Conservation (phyloP, 2,329 filamentous ascomycete genomes). For the Apiospora phragmitis region DNA sequence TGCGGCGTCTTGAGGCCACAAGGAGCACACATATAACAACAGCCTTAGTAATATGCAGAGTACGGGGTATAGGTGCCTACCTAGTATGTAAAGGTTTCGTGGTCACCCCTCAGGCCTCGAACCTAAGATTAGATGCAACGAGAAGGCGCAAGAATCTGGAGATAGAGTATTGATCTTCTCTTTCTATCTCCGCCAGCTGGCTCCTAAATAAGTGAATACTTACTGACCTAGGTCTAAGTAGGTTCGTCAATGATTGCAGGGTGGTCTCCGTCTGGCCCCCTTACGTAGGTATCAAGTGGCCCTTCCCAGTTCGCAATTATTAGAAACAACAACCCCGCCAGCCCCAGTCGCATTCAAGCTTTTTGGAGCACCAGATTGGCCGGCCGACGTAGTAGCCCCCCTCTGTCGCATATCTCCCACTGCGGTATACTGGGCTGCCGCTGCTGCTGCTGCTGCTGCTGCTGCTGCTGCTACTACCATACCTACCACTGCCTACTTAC, state of each 20-base stretch:
- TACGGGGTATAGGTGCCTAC: too few relatives aligned
- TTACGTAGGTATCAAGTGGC: not conserved
- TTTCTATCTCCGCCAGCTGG: not conserved
- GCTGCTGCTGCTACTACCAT: not conserved
- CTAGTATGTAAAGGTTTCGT: too few relatives aligned
- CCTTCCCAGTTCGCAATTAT: not conserved
- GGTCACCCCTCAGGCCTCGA: too few relatives aligned
- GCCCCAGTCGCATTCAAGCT: not conserved
- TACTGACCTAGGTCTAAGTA: not conserved
- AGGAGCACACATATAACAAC: not conserved
- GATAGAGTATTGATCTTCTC: too few relatives aligned
- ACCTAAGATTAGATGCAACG: too few relatives aligned
- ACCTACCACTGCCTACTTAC: not conserved
- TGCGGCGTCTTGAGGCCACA: too few relatives aligned
- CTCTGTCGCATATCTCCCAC: conserved; percentile 3
- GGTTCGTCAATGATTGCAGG: not conserved
- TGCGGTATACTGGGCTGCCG: not conserved
- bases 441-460: not conserved
- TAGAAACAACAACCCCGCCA: not conserved
- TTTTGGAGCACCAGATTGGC: conserved; percentile 1
- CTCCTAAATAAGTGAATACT: not conserved
- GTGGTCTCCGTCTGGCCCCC: not conserved
- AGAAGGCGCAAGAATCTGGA: too few relatives aligned
- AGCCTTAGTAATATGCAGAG: not conserved
- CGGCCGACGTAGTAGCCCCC: conserved; percentile 2